These are phyloP conservation scores for Parastagonospora avenae DNA, from an alignment of 2,329 filamentous ascomycete species.

Conservation along the genomic window DNA sequence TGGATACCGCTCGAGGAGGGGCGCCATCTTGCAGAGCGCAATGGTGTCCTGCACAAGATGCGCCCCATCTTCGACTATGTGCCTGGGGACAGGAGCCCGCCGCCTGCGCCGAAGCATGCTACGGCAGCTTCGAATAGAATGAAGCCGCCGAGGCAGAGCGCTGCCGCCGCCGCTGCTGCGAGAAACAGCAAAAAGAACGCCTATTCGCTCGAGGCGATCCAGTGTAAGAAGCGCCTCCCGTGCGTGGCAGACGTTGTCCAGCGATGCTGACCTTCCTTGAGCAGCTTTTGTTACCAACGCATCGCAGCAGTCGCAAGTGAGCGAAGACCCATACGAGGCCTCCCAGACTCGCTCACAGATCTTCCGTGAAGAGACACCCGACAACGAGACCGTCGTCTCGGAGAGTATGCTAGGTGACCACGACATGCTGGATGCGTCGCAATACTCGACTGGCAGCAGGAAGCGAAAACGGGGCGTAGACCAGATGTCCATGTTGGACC, in stretches of 20 bases:
- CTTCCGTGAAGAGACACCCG: slow-evolving; percentile 79
- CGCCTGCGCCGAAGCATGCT: slow-evolving; percentile 90
- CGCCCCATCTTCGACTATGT: slow-evolving; percentile 87
- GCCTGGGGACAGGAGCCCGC: slow-evolving; percentile 83
- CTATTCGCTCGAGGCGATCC: slow-evolving; percentile 37
- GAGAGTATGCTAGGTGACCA: slow-evolving; percentile 86
- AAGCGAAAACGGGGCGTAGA: slow-evolving; percentile 80
- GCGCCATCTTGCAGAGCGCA: slow-evolving; percentile 80
- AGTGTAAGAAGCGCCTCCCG: slow-evolving; percentile 22
- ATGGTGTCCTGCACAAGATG: slow-evolving; percentile 83
- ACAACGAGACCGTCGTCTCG: slow-evolving; percentile 81
- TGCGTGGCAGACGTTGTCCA: not conserved
- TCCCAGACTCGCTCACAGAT: slow-evolving; percentile 63
- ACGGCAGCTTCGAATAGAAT: slow-evolving; percentile 73
- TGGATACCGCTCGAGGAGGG: slow-evolving; percentile 92
- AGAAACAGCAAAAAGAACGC: slow-evolving; percentile 32
- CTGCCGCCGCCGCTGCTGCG: slow-evolving; percentile 56
- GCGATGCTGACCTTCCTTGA: slow-evolving; percentile 7
- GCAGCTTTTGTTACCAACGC: slow-evolving; percentile 27
- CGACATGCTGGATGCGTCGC: slow-evolving; percentile 73
- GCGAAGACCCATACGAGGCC: slow-evolving; percentile 68
- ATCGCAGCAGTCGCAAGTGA: slow-evolving; percentile 44
- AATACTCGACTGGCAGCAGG: slow-evolving; percentile 59
- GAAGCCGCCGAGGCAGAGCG: slow-evolving; percentile 72
- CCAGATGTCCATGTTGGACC: slow-evolving; percentile 70